Percentiles rank a stretch among this genome's conserved stretches.
Conservation (phyloP, 1,284 basidiomycete genomes). For the Cutaneotrichosporon arboriforme region DNA sequence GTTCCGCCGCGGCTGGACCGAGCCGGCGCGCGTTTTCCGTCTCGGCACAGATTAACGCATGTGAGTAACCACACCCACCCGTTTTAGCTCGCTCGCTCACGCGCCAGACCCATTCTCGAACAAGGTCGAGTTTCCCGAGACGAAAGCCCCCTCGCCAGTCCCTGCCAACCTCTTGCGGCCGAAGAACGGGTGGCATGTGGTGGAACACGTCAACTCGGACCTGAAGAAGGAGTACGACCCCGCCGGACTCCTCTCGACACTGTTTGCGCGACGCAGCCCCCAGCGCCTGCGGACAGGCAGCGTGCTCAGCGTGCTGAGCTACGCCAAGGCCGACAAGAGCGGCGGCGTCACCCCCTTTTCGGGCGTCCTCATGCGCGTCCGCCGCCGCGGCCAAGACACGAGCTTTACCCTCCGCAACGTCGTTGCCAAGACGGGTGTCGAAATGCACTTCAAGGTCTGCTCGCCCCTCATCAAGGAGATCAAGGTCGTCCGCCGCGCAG, state of each 20-base stretch:
- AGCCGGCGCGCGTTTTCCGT: slow-evolving; percentile 7
- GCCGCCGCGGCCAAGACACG: slow-evolving; percentile 73
- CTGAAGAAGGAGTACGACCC: slow-evolving; percentile 64
- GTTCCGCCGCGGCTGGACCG: slow-evolving; percentile 5
- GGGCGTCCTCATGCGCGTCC: slow-evolving; percentile 74
- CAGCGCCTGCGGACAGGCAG: slow-evolving; percentile 69
- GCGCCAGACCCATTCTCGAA: slow-evolving; percentile 63
- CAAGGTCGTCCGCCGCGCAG: slow-evolving; percentile 54
- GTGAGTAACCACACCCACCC: neutral
- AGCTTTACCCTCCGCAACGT: slow-evolving; percentile 79
- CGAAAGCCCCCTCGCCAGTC: slow-evolving; percentile 45
- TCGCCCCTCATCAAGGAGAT: slow-evolving; percentile 81
- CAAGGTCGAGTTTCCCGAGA: slow-evolving; percentile 56
- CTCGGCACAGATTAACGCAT: neutral
- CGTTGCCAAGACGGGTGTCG: slow-evolving; percentile 78
- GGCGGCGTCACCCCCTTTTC: slow-evolving; percentile 62
- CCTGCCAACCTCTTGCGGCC: slow-evolving; percentile 48
- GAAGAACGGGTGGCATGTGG: slow-evolving; percentile 65
- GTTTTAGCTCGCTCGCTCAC: neutral
- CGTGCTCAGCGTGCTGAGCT: slow-evolving; percentile 63
- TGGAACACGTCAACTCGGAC: slow-evolving; percentile 64
- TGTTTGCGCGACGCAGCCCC: slow-evolving; percentile 66
- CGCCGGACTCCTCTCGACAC: slow-evolving; percentile 58
- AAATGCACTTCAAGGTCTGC: slow-evolving; percentile 79
- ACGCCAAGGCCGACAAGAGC: slow-evolving; percentile 53